Evolutionary conservation across 2,329 filamentous ascomycete genomes (phyloP).

Genomic region (Hypoxylon sp.): DNA sequence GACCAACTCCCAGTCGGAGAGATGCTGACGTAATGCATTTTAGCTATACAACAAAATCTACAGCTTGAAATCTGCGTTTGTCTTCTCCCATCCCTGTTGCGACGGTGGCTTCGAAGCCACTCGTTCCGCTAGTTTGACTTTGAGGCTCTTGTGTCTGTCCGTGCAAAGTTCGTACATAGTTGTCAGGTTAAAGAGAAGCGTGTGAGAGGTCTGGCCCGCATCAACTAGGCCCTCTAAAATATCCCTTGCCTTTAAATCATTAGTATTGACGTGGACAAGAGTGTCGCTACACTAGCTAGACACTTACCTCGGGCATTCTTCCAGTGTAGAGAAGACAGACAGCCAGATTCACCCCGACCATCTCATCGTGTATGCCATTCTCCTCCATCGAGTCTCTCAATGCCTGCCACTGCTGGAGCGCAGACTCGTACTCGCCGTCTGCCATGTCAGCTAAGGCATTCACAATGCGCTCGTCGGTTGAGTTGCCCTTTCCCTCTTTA

Average conservation of each 20-base stretch:
- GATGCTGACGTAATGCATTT: neutral
- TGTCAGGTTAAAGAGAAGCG: conserved; percentile 88
- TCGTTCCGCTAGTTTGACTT: conserved; percentile 78
- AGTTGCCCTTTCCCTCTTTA: conserved; percentile 56
- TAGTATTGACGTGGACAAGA: conserved; percentile 36
- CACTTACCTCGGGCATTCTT: conserved; percentile 76
- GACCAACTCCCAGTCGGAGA: conserved; percentile 2
- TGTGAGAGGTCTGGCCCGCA: conserved; percentile 77
- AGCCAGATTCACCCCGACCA: conserved; percentile 85
- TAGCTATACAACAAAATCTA: conserved; percentile 54
- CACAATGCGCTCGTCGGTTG: conserved; percentile 65
- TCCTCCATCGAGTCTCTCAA: conserved; percentile 64
- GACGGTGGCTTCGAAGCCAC: conserved; percentile 73
- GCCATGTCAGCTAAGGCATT: conserved; percentile 82
- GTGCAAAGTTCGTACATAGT: conserved; percentile 95
- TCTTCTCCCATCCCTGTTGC: conserved; percentile 77
- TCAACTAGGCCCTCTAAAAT: conserved; percentile 78
- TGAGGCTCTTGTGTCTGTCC: conserved; percentile 79
- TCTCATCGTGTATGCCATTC: conserved; percentile 68
- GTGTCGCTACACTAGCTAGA: neutral
- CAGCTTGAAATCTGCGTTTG: conserved; percentile 82
- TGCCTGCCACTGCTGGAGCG: conserved; percentile 72
- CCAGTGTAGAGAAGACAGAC: conserved; percentile 89
- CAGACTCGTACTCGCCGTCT: conserved; percentile 78
- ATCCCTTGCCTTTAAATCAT: conserved; percentile 69